A percentile compares a stretch with the other conserved stretches of the same genome.
Evolutionary conservation across 78 protist species (phyloP).

Genomic region (Monocercomonoides exilis): DNA sequence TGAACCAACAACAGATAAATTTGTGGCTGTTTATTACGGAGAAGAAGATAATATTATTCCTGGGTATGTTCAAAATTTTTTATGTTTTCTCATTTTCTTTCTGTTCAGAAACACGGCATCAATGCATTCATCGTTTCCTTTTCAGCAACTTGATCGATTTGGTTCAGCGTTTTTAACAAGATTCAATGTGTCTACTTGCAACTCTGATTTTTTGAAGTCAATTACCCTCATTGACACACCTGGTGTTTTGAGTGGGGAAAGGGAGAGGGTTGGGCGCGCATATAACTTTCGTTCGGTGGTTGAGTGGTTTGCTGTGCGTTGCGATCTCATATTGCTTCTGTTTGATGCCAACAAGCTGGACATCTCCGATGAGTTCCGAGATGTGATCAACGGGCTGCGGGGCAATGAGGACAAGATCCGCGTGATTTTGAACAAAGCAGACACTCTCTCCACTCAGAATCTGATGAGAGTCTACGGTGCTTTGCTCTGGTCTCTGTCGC

Average conservation of each 20-base stretch:
- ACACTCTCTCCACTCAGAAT: conserved; percentile 56
- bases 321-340: conserved; percentile 69
- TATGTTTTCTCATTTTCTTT: background rate
- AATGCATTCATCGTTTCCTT: conserved; percentile 61
- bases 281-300: conserved; percentile 56
- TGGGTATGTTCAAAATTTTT: conserved; percentile 8
- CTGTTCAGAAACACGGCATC: conserved; percentile 49
- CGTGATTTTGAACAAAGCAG: conserved; percentile 79
- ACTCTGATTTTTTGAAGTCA: conserved; percentile 46
- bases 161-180: conserved; percentile 54
- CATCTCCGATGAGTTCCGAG: conserved; percentile 64
- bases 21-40: conserved; percentile 75
- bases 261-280: conserved; percentile 60
- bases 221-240: conserved; percentile 77
- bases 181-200: conserved; percentile 33
- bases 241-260: conserved; percentile 72
- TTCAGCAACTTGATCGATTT: conserved; percentile 54
- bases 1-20: conserved; percentile 84
- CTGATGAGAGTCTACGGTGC: conserved; percentile 84
- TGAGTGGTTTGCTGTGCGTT: conserved; percentile 73
- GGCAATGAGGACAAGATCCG: conserved; percentile 73
- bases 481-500: conserved; percentile 71
- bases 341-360: conserved; percentile 87
- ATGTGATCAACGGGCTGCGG: conserved; percentile 42
- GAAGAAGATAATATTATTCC: conserved; percentile 52